Evolutionary conservation across 495 filamentous ascomycete species (phyloP).

Genomic region (Penicillium argentinense): DNA sequence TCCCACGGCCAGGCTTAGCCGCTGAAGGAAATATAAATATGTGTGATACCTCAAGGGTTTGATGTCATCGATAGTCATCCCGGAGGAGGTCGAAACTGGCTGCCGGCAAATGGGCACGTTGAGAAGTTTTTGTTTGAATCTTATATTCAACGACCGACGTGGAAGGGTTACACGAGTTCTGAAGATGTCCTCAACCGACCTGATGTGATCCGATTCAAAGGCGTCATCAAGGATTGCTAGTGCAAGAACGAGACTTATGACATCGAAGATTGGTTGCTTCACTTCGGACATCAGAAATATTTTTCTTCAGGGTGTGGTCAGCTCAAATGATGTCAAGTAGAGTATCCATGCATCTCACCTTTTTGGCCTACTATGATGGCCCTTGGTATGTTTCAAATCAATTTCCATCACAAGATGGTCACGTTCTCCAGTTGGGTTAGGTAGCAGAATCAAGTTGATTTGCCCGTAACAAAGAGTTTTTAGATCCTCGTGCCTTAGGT

Average conservation of each 20-base stretch:
- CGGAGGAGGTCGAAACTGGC: constrained; percentile 2
- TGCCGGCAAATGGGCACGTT: constrained; percentile 14
- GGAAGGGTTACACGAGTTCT: not conserved
- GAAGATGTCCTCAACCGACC: constrained; percentile 17
- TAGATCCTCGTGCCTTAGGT: constrained; percentile 7
- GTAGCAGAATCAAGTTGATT: constrained; percentile 15
- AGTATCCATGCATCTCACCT: no score
- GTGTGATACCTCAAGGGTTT: constrained; percentile 12
- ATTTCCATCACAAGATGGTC: constrained; percentile 17
- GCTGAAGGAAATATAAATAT: constrained; percentile 11
- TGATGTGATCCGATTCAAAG: no score
- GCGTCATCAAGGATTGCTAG: no score
- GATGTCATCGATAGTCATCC: constrained; percentile 6
- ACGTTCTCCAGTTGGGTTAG: constrained; percentile 10
- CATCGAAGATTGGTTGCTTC: no score
- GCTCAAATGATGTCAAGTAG: no score
- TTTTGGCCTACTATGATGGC: constrained; percentile 5
- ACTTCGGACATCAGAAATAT: no score
- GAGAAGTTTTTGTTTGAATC: constrained; percentile 5
- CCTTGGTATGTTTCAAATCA: constrained; percentile 15
- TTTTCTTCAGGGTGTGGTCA: no score
- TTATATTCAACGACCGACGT: constrained; percentile 4
- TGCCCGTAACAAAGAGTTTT: constrained; percentile 17
- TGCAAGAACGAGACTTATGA: no score
- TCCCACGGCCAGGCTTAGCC: constrained; percentile 3